Conservation (phyloP, 768 basidiomycete species). For the Suillus americanus region DNA sequence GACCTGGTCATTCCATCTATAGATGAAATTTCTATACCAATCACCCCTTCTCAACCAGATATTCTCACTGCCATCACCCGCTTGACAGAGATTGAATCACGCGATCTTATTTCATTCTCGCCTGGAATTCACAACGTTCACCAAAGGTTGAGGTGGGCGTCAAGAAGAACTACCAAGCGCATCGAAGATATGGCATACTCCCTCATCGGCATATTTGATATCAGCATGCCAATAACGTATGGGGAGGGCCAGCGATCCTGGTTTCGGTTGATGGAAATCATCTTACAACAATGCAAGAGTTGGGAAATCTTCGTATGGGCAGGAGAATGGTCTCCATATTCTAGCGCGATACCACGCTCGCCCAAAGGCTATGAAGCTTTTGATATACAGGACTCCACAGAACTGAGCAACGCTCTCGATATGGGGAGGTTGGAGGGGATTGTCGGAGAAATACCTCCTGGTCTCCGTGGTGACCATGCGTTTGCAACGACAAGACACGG, state of each 20-base stretch:
- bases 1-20: no score
- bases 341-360: conserved; percentile 14
- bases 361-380: conserved; percentile 22
- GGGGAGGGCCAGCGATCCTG: conserved; percentile 26
- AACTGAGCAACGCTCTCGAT: neutral
- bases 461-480: neutral
- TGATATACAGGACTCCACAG: conserved; percentile 7
- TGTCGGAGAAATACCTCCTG: neutral
- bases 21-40: no score
- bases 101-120: no score
- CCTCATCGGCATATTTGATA: conserved; percentile 24
- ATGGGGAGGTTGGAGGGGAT: neutral
- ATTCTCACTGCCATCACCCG: no score
- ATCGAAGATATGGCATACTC: conserved; percentile 26
- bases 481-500: neutral
- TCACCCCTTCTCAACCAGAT: no score
- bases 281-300: conserved; percentile 5
- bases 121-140: no score
- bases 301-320: conserved; percentile 12
- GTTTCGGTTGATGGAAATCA: conserved; percentile 16
- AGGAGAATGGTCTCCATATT: conserved; percentile 6
- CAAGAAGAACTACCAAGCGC: conserved; percentile 23
- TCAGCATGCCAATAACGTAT: conserved; percentile 22
- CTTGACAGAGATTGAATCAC: no score
- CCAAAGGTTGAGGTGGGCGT: conserved; percentile 20